Evolutionary conservation across 164 flowering plant genomes (phyloP), one percentile per base, ranked within the genome.

Genomic region (Aristolochia californica): DNA sequence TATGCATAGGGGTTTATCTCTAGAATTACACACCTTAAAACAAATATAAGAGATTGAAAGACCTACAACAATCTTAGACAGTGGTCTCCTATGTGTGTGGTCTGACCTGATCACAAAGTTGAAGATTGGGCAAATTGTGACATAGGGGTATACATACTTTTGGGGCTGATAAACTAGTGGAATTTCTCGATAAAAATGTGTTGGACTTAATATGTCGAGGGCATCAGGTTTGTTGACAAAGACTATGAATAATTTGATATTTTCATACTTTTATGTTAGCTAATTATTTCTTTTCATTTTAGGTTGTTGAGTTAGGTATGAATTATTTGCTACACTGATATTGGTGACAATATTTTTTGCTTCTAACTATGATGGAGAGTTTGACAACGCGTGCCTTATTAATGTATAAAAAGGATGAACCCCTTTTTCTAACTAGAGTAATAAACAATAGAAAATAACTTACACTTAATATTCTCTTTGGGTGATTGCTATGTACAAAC

Each of bases 231-330:
- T 54, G 53, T 56, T 5, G 38, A 59, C 23, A 43, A 12, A 44
- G 23, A 23, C 27, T 59, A 28, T 56, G 5, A 53, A 13, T 13
- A 26, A 44, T 48, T 17, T 15, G 9, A 12, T 45, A 10, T 44
- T 58, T 43, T n/a, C 5, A 5, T 23, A 26, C 8, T 7, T 44
- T 43, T 23, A 18, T 21, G 14, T 47, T n/a, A n/a, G n/a, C n/a
- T n/a, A n/a, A n/a, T n/a, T n/a, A n/a, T 25, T 12, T 21, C 23
- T 21, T 7, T n/a, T 2, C 12, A 43, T 48, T 18, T n/a, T 58
- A 77, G 80, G 83, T 79, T 20, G 80, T 79, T 44, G 83, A 79
- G 83, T 76, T 67, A 80, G 83, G n/a, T 79, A 79, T 56, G 80
- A 79, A 45, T 79, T 79, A 48, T 79, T 79, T 68, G 83, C 80